Evolutionary conservation across 2,329 filamentous ascomycete genomes (phyloP).

Genomic region (Ophiobolus disseminans): DNA sequence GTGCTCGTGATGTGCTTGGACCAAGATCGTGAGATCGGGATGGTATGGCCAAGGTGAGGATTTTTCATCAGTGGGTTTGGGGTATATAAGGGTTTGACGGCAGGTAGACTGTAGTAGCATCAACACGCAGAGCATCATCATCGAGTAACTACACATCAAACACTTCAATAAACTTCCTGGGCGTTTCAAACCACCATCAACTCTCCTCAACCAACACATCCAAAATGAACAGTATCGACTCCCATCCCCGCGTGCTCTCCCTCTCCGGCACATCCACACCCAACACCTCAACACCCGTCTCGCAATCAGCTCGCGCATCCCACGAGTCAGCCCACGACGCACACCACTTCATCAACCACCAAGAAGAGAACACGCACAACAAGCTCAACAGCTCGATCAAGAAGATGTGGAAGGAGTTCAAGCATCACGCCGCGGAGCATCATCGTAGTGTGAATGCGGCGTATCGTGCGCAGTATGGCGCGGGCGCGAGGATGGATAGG

Average conservation of each 20-base stretch:
- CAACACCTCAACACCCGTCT: conserved; percentile 9
- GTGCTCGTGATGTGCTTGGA: conserved; percentile 21
- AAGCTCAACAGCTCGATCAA: conserved; percentile 31
- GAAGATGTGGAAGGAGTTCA: conserved; percentile 39
- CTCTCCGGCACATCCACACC: conserved; percentile 18
- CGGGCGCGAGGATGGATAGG: background rate
- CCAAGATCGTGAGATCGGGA: conserved; percentile 10
- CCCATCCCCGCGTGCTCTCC: conserved; percentile 30
- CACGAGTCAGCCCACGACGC: conserved; percentile 31
- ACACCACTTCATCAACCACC: conserved; percentile 26
- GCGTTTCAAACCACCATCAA: conserved; percentile 4
- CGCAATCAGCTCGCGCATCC: conserved; percentile 22
- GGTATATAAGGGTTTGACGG: conserved; percentile 19
- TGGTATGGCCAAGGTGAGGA: background rate
- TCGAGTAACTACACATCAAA: conserved; percentile 6
- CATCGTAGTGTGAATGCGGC: conserved; percentile 40
- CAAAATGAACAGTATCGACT: conserved; percentile 31
- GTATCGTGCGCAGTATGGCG: conserved; percentile 33
- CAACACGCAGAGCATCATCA: conserved; percentile 7
- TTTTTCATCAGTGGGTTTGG: conserved; percentile 1
- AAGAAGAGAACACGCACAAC: conserved; percentile 25
- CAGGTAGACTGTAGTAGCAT: background rate
- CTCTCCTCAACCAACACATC: conserved; percentile 3
- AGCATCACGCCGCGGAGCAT: conserved; percentile 36
- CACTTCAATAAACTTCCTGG: background rate